Evolutionary conservation across 1,139 yeast genomes (phyloP).

Genomic region (Taphrina wiesneri): DNA sequence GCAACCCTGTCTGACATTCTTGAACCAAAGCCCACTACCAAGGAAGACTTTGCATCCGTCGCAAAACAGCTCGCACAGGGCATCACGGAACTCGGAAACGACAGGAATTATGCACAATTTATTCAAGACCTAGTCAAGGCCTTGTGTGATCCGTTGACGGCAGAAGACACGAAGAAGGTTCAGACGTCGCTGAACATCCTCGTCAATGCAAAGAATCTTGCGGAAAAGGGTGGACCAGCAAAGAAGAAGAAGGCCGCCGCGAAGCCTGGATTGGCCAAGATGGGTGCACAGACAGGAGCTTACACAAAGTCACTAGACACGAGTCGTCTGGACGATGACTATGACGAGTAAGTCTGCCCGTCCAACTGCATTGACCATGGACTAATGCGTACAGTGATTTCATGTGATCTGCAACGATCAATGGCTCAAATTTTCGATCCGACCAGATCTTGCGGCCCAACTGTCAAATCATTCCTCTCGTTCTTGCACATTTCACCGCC

Average conservation of each 20-base stretch:
- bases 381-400: background rate
- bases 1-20: constrained; percentile 47
- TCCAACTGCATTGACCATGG: background rate
- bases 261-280: constrained; percentile 95
- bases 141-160: constrained; percentile 61
- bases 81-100: constrained; percentile 63
- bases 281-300: constrained; percentile 63
- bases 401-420: background rate
- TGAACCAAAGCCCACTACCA: constrained; percentile 61
- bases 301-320: constrained; percentile 25
- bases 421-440: background rate
- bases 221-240: constrained; percentile 43
- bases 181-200: constrained; percentile 79
- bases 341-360: constrained; percentile 21
- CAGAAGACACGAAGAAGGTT: constrained; percentile 83
- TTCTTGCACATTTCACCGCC: background rate
- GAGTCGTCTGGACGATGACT: constrained; percentile 29
- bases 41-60: constrained; percentile 78
- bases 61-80: constrained; percentile 75
- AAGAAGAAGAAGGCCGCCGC: constrained; percentile 88
- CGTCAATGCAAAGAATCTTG: constrained; percentile 68
- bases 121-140: constrained; percentile 67
- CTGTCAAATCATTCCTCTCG: background rate
- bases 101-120: constrained; percentile 72
- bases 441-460: background rate